These are phyloP conservation scores for Polyrhizophydium stewartii DNA, from an alignment of 371 early-diverging fungal genomes.

Conservation along the genomic window DNA sequence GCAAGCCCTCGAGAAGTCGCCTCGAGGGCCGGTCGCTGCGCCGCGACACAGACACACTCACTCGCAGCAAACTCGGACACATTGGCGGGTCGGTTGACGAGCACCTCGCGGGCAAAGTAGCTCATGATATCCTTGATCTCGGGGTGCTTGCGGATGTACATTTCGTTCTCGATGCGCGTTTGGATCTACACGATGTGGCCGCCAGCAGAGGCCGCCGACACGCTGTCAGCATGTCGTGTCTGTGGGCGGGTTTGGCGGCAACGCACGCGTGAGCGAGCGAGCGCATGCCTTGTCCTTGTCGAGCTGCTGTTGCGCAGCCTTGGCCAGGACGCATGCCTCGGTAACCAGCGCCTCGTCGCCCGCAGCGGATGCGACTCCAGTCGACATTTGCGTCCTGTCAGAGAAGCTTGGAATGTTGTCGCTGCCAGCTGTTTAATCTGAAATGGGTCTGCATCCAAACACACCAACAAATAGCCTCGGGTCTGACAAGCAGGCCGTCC, in stretches of 20 bases:
- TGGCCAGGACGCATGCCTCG: no score
- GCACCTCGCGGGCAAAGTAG: constrained; percentile 28
- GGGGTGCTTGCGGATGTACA: constrained; percentile 39
- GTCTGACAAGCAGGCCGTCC: no score
- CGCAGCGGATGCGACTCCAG: no score
- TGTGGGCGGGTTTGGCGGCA: no score
- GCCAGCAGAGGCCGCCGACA: neutral
- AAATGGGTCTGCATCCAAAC: no score
- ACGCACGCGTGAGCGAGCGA: neutral
- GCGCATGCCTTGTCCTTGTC: neutral
- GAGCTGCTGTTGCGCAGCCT: neutral
- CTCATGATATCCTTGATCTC: constrained; percentile 35
- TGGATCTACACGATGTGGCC: constrained; percentile 18
- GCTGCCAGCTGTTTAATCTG: no score
- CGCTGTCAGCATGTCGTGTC: no score
- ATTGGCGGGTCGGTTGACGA: constrained; percentile 30
- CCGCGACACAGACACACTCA: constrained; percentile 2
- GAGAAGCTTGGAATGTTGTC: no score
- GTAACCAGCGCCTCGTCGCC: no score
- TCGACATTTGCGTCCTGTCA: no score
- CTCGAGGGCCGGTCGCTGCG: neutral
- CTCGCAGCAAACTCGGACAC: constrained; percentile 34
- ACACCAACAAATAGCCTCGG: no score
- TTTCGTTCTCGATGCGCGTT: constrained; percentile 35
- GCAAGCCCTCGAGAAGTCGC: neutral